Base-by-base conservation (phyloP, 1,139 yeast genomes). In the Kodamaea sp. region DNA sequence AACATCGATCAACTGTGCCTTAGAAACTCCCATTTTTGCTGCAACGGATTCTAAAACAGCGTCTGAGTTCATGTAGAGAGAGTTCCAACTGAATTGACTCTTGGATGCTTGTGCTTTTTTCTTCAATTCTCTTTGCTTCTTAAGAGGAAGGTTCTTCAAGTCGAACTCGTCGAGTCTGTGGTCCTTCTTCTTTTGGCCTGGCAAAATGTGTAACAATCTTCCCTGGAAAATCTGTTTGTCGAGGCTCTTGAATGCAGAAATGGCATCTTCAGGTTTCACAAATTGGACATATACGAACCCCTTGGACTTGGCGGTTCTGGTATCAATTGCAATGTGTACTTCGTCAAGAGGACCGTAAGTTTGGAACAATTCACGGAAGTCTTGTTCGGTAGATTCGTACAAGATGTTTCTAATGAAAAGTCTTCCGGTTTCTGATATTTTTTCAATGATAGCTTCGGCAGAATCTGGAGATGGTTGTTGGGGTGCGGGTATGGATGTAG, bases 161-260 rank as follows among this genome's bases (percentile, higher is more conserved):
- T 89, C 97, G 59, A 86, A 88, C 53, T 92, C 98, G 57, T 88
- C 96, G 31, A 92, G 63, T 36, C 79, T 70, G 53, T 85, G 94
- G 38, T 76, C 76, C 45, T 88, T 86, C 62, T 88, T 89, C 37
- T 77, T 78, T 35, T 87, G 83, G 2, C 84, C 97, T 4, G 97
- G 92, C 36, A 94, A 66, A 39, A 94, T 84, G 61, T 92, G 98
- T 35, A 92, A 64, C 37, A 94, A 70, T 48, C 99, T 79, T 35
- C 99, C 98, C 63, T 92, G 97, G 67, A 87, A 92, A 54, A 88
- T 84, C 51, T 86, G 83, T 53, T 89, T 89, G 58, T 92, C 98
- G 36, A 90, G 66, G 8, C 73, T 75, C 31, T 73, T 63, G 55
- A 70, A 90, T 0, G 97, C 97, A 20, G 65, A 55, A 1, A 83